Conservation (phyloP, 371 early-diverging fungal species). For the Rhizopus sp. region DNA sequence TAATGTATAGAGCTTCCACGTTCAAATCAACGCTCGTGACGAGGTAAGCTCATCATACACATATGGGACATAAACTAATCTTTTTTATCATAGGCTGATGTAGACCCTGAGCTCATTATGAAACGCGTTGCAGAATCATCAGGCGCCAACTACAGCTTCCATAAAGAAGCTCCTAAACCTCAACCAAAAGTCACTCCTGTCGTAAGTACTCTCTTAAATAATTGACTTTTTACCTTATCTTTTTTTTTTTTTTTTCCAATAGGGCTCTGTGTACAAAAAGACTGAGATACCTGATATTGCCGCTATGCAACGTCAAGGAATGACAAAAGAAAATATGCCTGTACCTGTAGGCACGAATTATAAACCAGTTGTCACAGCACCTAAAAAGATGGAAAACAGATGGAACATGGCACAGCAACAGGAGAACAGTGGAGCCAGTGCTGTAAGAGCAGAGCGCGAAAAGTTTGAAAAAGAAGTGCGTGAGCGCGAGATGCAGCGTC, state of each 20-base stretch:
- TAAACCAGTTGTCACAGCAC: constrained; percentile 47
- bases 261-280: constrained; percentile 66
- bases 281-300: constrained; percentile 68
- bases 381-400: constrained; percentile 43
- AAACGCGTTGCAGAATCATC: constrained; percentile 81
- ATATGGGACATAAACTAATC: not conserved
- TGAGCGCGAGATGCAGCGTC: constrained; percentile 49
- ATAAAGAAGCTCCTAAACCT: constrained; percentile 57
- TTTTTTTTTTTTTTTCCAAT: not conserved
- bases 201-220: constrained; percentile 30
- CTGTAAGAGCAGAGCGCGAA: constrained; percentile 54
- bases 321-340: constrained; percentile 59
- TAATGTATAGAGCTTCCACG: constrained; percentile 72
- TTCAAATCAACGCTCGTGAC: constrained; percentile 88
- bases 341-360: constrained; percentile 48
- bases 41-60: constrained; percentile 41
- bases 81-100: constrained; percentile 61
- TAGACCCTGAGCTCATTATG: constrained; percentile 83
- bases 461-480: constrained; percentile 52
- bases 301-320: constrained; percentile 60
- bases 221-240: not conserved
- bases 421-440: constrained; percentile 32
- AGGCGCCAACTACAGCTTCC: constrained; percentile 89
- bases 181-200: constrained; percentile 51
- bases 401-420: constrained; percentile 34